Evolutionary conservation across 208 protist genomes (phyloP).

Genomic region (Trypanosoma melophagium): DNA sequence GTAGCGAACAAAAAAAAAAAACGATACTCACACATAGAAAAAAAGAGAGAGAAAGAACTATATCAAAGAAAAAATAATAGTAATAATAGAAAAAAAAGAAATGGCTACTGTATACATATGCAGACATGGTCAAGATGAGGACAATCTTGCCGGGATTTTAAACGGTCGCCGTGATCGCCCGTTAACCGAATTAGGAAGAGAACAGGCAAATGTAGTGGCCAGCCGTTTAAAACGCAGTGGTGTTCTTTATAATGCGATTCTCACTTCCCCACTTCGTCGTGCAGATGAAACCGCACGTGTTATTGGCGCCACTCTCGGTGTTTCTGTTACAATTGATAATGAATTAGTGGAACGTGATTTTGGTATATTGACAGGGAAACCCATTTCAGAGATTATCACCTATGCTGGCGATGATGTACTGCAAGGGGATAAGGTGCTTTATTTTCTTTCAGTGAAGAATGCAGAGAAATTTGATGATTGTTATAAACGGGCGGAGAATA

Average conservation of each 20-base stretch:
- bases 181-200: slow-evolving; percentile 61
- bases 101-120: slow-evolving; percentile 77
- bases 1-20: no score
- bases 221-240: slow-evolving; percentile 43
- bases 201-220: slow-evolving; percentile 65
- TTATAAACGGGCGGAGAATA: slow-evolving; percentile 56
- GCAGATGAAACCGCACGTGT: slow-evolving; percentile 64
- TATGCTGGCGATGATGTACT: slow-evolving; percentile 70
- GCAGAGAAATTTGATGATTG: slow-evolving; percentile 79
- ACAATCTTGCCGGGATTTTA: slow-evolving; percentile 77
- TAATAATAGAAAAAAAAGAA: not conserved
- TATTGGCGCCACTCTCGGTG: slow-evolving; percentile 45
- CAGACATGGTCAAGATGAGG: slow-evolving; percentile 89
- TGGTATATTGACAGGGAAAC: slow-evolving; percentile 77
- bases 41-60: not conserved
- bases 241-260: slow-evolving; percentile 60
- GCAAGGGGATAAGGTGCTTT: slow-evolving; percentile 81
- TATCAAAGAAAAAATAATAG: not conserved
- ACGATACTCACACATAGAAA: no score
- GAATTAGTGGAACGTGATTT: slow-evolving; percentile 89
- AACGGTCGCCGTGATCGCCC: slow-evolving; percentile 87
- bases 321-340: slow-evolving; percentile 43
- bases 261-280: slow-evolving; percentile 74
- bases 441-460: slow-evolving; percentile 76
- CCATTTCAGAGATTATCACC: slow-evolving; percentile 62